Base-by-base conservation (phyloP, 176 grass and related monocot genomes). In the Carex scoparia region DNA sequence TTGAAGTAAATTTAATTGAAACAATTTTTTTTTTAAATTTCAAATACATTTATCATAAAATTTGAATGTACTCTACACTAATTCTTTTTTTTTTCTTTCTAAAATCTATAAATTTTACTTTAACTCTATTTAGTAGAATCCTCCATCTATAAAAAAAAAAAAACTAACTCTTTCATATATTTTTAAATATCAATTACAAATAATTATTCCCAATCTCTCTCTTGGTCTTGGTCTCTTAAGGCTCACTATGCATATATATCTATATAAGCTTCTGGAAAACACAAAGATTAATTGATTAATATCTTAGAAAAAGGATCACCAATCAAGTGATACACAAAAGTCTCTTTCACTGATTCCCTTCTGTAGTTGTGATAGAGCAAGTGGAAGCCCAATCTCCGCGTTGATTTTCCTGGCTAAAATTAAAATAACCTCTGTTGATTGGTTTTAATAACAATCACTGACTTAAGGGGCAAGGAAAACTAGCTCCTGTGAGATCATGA, bases 381-480 rank as follows among this genome's bases (percentile, higher is more conserved):
- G 38, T 46, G 68, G 68, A 46, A 70, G 40, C 38, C 19, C 38
- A 3, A 44, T 71, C 68, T 18, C 46, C 48, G 51, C 48, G 2
- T 76, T 54, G n/a, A 30, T 76, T 76, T 76, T 30, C 10, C 46
- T 53, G 46, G 71, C 46, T 76, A 76, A 28, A 53, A 76, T 54
- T 28, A 54, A 54, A 76, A 76, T 10, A 30, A 14, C 44, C 12
- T 30, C 12, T 30, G n/a, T 54, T 53, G n/a, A 76, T 19, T 76
- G 31, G 19, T 76, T 76, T 76, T 23, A 76, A 55, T 54, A 76
- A 76, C 10, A 23, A 55, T 76, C 71, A 76, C 71, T 76, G 71
- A 13, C 71, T 54, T 74, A 1, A 30, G 11, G 44, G 71, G 10
- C 9, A 11, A 28, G 46, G 46, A 54, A 46, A 76, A 10, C 46